These are phyloP conservation scores for Podaxis sp. DNA, from an alignment of 768 basidiomycete species.

Conservation along the genomic window DNA sequence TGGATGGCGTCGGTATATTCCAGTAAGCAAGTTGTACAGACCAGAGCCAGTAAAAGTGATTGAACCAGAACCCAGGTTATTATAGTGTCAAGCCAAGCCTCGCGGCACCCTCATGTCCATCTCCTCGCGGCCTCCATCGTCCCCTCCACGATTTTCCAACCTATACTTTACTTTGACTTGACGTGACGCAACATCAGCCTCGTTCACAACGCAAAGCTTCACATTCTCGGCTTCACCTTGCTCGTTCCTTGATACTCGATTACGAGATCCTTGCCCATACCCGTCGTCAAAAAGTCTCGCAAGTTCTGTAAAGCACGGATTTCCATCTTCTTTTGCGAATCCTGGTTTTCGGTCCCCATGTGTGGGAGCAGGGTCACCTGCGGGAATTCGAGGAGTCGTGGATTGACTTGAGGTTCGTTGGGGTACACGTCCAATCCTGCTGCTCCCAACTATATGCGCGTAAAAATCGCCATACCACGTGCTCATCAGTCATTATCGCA, in stretches of 20 bases:
- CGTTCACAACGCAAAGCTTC: constrained; percentile 11
- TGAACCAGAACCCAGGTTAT: not conserved
- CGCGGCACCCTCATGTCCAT: constrained; percentile 23
- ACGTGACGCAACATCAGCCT: constrained; percentile 32
- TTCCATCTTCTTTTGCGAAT: constrained; percentile 82
- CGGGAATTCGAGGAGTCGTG: constrained; percentile 75
- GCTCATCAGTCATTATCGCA: not conserved
- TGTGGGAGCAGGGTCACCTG: constrained; percentile 88
- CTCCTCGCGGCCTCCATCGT: not conserved
- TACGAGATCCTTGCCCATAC: constrained; percentile 67
- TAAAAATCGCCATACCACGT: constrained; percentile 12
- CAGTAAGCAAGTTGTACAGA: constrained; percentile 1
- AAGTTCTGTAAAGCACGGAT: constrained; percentile 80
- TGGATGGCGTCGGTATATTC: not conserved
- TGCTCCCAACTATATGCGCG: constrained; percentile 50
- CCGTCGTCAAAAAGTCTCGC: constrained; percentile 63
- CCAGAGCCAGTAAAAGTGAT: not conserved
- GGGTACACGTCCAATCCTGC: constrained; percentile 88
- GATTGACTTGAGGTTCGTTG: constrained; percentile 79
- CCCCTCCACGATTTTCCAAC: not conserved
- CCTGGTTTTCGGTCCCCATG: constrained; percentile 87
- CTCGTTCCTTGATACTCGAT: constrained; percentile 42
- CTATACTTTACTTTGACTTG: constrained; percentile 55
- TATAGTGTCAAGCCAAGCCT: constrained; percentile 18
- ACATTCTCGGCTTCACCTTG: constrained; percentile 32